Conservation (phyloP, 345 rosid genomes). For the Abelmoschus esculentus region DNA sequence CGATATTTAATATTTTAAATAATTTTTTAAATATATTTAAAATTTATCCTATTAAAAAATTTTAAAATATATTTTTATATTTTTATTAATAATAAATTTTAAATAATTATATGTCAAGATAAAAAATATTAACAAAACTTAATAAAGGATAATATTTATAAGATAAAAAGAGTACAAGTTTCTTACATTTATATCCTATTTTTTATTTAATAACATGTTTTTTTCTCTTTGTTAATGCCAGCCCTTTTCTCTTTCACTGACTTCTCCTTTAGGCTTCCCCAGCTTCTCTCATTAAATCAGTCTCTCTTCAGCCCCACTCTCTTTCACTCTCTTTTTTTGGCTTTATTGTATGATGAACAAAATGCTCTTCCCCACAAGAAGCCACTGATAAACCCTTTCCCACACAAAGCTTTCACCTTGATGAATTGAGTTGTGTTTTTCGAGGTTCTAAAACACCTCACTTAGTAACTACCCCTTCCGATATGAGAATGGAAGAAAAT, state of each 20-base stretch:
- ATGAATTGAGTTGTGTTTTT: background rate
- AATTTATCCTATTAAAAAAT: too few species aligned
- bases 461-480: background rate
- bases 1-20: too few species aligned
- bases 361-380: conserved; percentile 16
- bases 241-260: conserved; percentile 1
- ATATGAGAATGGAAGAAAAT: conserved; percentile 42
- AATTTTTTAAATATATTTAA: too few species aligned
- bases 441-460: background rate
- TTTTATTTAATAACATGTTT: too few species aligned
- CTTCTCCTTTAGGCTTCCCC: conserved; percentile 3
- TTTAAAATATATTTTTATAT: too few species aligned
- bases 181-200: too few species aligned
- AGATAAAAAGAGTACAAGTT: too few species aligned
- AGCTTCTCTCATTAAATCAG: conserved; percentile 21
- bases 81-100: too few species aligned
- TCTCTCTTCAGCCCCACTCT: conserved; percentile 12
- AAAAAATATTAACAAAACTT: too few species aligned
- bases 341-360: conserved; percentile 5
- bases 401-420: conserved; percentile 13
- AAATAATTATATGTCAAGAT: too few species aligned
- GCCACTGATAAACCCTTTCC: conserved; percentile 18
- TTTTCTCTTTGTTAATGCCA: background rate
- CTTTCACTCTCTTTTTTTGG: conserved; percentile 15
- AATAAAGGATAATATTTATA: too few species aligned